These are phyloP conservation scores for Sonneratia caseolaris DNA, from an alignment of 345 rosid genomes.

Conservation along the genomic window DNA sequence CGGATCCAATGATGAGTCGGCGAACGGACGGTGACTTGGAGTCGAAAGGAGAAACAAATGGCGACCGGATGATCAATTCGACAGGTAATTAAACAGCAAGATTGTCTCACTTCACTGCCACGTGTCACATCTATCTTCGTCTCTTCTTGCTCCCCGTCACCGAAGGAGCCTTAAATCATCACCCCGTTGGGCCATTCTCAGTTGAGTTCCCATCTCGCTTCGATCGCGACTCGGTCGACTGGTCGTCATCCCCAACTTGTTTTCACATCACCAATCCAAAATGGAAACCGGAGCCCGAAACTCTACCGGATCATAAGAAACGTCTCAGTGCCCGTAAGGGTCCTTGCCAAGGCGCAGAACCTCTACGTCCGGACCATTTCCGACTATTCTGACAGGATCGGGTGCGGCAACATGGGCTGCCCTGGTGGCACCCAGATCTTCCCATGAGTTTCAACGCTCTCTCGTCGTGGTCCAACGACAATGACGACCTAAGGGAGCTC, in stretches of 20 bases:
- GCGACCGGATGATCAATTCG: neutral
- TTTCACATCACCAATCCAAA: neutral
- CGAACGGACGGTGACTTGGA: too few species aligned
- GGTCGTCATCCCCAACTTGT: neutral
- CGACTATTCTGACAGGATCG: constrained; percentile 35
- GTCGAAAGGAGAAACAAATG: too few species aligned
- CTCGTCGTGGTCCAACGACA: constrained; percentile 20
- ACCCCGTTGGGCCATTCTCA: neutral
- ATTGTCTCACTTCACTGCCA: neutral
- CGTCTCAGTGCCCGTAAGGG: constrained; percentile 18
- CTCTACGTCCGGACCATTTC: constrained; percentile 42
- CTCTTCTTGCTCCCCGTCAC: too few species aligned
- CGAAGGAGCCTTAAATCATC: too few species aligned
- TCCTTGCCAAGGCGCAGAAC: constrained; percentile 40
- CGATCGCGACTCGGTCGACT: neutral
- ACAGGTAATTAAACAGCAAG: neutral
- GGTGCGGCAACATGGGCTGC: constrained; percentile 24
- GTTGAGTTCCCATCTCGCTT: neutral
- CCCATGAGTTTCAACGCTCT: constrained; percentile 40
- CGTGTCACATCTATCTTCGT: neutral
- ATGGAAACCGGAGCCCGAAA: constrained; percentile 3
- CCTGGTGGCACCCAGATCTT: constrained; percentile 23
- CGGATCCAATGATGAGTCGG: too few species aligned
- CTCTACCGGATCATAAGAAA: constrained; percentile 5
- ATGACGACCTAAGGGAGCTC: constrained; percentile 32